These are phyloP conservation scores for Solanum virginianum DNA, from an alignment of 257 asterid species.

Conservation along the genomic window DNA sequence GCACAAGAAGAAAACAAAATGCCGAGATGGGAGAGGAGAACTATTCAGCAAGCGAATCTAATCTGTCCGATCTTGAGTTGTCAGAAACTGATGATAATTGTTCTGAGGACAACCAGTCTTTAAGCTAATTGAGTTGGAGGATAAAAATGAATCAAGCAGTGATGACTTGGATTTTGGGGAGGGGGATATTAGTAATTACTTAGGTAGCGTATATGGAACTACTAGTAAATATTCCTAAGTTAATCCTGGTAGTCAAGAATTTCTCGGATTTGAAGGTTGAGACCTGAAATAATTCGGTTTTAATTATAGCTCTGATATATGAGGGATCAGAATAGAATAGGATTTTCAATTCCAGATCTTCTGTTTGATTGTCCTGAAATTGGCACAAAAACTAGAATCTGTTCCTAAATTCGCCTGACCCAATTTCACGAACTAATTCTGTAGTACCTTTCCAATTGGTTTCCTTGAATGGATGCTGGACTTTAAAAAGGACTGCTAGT, in stretches of 20 bases:
- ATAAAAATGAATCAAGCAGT: background rate
- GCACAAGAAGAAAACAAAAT: background rate
- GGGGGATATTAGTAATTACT: background rate
- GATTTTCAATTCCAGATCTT: background rate
- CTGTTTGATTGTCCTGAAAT: background rate
- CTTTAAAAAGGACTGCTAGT: background rate
- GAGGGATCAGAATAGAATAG: background rate
- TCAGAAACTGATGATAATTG: slow-evolving; percentile 20
- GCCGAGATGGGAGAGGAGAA: background rate
- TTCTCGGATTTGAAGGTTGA: background rate
- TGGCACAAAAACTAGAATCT: background rate
- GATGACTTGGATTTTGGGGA: slow-evolving; percentile 5
- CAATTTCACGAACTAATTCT: background rate
- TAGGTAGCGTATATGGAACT: background rate
- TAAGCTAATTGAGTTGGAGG: slow-evolving; percentile 15
- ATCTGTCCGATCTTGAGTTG: slow-evolving; percentile 15
- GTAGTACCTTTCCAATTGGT: background rate
- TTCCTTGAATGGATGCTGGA: background rate
- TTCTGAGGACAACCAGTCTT: slow-evolving; percentile 1
- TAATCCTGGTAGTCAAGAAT: background rate
- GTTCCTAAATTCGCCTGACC: background rate
- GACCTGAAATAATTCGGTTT: background rate
- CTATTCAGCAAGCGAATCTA: slow-evolving; percentile 2
- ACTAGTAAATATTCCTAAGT: background rate
- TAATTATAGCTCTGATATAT: background rate